phyloP scores from a whole-genome alignment of 202 grass and related monocot genomes.

The Digitaria exilis region DNA sequence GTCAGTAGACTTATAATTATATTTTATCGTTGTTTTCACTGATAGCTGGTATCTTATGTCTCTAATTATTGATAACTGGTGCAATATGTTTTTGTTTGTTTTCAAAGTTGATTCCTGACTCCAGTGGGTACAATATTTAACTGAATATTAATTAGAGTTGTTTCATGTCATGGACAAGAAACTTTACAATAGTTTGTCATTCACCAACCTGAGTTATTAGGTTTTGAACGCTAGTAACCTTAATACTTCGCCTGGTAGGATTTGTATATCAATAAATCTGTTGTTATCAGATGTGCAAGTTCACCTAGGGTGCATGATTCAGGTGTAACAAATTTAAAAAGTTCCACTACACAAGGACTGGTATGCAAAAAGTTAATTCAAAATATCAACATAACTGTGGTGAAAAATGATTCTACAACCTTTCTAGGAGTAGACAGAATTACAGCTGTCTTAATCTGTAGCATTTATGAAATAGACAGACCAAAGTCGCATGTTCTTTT shows the following conservation, averaged over 20 bases:
- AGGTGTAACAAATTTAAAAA: no score
- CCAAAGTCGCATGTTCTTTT: neutral
- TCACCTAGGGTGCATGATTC: neutral
- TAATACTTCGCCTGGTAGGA: neutral
- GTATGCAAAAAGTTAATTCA: no score
- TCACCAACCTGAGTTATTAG: neutral
- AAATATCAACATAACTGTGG: neutral
- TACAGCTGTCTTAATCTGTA: constrained; percentile 1
- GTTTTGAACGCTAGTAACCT: neutral
- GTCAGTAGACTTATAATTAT: constrained; percentile 32
- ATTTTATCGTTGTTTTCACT: no score
- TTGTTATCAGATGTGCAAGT: neutral
- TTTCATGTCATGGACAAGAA: neutral
- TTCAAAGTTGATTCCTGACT: neutral
- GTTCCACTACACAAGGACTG: no score
- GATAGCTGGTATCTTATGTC: no score
- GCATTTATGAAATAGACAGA: neutral
- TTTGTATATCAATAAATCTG: neutral
- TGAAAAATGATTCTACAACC: neutral
- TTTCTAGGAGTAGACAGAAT: neutral
- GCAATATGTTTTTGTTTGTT: no score
- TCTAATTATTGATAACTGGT: no score
- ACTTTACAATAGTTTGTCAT: neutral
- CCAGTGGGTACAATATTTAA: neutral
- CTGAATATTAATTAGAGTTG: neutral